phyloP scores from a whole-genome alignment of 495 filamentous ascomycete genomes.

The Neurospora hispaniola region DNA sequence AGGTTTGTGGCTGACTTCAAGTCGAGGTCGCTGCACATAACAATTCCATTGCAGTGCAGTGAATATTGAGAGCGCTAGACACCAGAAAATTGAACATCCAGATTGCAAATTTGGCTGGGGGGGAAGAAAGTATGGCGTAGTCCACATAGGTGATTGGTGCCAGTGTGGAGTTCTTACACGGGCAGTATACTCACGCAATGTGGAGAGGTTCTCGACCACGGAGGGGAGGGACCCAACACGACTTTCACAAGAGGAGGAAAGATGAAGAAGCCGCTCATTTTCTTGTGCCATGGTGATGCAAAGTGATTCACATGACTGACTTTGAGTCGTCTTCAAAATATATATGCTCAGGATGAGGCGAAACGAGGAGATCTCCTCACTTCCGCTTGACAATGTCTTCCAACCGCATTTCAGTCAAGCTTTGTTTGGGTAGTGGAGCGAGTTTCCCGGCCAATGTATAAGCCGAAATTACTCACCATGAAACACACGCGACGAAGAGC shows the following conservation, averaged over 20 bases:
- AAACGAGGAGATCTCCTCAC: background rate
- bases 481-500: no score
- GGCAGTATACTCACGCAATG: background rate
- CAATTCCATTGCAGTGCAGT: no score
- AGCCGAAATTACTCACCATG: background rate
- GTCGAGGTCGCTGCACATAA: no score
- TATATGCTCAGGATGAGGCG: background rate
- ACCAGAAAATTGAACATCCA: background rate
- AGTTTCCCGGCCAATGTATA: background rate
- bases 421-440: background rate
- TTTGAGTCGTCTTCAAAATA: background rate
- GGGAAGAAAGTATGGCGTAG: background rate
- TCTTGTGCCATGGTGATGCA: background rate
- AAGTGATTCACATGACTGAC: background rate
- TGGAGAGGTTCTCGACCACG: background rate
- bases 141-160: background rate
- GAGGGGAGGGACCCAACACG: no score
- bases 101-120: background rate
- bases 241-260: background rate
- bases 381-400: background rate
- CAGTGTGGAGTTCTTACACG: no score
- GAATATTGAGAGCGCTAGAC: no score
- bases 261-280: background rate
- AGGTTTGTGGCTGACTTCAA: no score
- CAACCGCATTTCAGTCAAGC: background rate